A percentile compares a stretch with the other conserved stretches of the same genome.
Evolutionary conservation across 768 basidiomycete species (phyloP).

Genomic region (Lentinula boryana): DNA sequence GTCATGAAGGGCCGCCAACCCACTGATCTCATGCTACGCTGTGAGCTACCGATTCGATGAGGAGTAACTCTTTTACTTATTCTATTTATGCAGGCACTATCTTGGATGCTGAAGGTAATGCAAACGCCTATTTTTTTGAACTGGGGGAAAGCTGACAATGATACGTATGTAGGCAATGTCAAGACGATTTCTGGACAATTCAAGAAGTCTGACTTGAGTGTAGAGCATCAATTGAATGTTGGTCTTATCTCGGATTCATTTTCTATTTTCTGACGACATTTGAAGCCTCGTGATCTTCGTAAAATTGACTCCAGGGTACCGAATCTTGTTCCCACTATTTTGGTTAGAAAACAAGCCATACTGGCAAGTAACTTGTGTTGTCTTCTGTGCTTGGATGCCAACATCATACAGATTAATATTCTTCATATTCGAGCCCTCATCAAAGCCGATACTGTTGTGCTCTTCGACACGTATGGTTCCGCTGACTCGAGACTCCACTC

Average conservation of each 20-base stretch:
- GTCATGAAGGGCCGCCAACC: slow-evolving; percentile 85
- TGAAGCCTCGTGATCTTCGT: slow-evolving; percentile 83
- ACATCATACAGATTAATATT: slow-evolving; percentile 67
- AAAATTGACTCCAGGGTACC: slow-evolving; percentile 95
- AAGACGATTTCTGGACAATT: slow-evolving; percentile 87
- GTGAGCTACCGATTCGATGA: slow-evolving; percentile 42
- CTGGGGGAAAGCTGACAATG: slow-evolving; percentile 4
- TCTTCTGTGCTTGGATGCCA: background rate
- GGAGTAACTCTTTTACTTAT: slow-evolving; percentile 8
- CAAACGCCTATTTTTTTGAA: slow-evolving; percentile 9
- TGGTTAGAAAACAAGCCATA: slow-evolving; percentile 82
- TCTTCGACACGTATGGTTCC: slow-evolving; percentile 91
- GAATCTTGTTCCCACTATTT: slow-evolving; percentile 91
- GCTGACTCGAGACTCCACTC: slow-evolving; percentile 82
- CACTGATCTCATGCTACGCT: slow-evolving; percentile 85
- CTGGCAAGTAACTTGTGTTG: slow-evolving; percentile 46
- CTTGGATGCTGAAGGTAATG: slow-evolving; percentile 74
- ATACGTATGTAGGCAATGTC: slow-evolving; percentile 62
- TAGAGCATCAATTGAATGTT: slow-evolving; percentile 87
- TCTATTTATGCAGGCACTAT: slow-evolving; percentile 60
- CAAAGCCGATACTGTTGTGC: slow-evolving; percentile 85
- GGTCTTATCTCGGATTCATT: slow-evolving; percentile 23
- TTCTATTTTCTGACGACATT: slow-evolving; percentile 14
- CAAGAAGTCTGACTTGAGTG: slow-evolving; percentile 84
- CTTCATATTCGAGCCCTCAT: slow-evolving; percentile 93